A percentile compares a stretch with the other conserved stretches of the same genome.
Conservation (phyloP, 2,329 filamentous ascomycete genomes). For the Beauveria brongniartii region DNA sequence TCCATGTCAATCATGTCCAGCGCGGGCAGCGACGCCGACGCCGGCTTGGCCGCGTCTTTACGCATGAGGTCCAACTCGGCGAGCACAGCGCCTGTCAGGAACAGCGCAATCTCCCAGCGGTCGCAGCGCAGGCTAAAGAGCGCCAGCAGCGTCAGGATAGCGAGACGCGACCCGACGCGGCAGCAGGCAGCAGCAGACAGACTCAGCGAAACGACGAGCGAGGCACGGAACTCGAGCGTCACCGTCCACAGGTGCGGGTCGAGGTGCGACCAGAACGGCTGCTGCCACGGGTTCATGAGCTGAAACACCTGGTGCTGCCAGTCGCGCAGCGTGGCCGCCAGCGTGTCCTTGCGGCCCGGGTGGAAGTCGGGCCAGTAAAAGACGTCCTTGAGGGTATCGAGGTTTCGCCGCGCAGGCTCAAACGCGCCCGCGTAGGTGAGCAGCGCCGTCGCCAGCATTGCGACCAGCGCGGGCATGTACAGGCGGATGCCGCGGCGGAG, state of each 20-base stretch:
- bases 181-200: neutral
- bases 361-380: slow-evolving; percentile 7
- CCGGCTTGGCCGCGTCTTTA: neutral
- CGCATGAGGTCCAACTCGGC: slow-evolving; percentile 1
- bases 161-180: neutral
- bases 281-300: neutral
- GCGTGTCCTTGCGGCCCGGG: neutral
- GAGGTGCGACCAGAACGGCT: slow-evolving; percentile 1
- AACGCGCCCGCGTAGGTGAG: neutral
- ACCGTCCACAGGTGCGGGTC: slow-evolving; percentile 11
- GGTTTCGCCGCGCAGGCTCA: neutral
- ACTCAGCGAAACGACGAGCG: neutral
- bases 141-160: neutral
- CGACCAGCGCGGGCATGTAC: neutral
- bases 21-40: neutral
- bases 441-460: neutral
- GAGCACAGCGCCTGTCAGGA: neutral
- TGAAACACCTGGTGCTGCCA: neutral
- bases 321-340: neutral
- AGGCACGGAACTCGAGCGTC: slow-evolving; percentile 6
- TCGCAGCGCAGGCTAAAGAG: neutral
- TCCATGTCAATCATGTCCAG: neutral
- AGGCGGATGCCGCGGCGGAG: neutral
- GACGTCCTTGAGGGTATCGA: neutral
- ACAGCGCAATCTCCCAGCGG: slow-evolving; percentile 6